A percentile compares a stretch with the other conserved stretches of the same genome.
phyloP scores from a whole-genome alignment of 2,329 filamentous ascomycete genomes.

The Curvularia spicifera region DNA sequence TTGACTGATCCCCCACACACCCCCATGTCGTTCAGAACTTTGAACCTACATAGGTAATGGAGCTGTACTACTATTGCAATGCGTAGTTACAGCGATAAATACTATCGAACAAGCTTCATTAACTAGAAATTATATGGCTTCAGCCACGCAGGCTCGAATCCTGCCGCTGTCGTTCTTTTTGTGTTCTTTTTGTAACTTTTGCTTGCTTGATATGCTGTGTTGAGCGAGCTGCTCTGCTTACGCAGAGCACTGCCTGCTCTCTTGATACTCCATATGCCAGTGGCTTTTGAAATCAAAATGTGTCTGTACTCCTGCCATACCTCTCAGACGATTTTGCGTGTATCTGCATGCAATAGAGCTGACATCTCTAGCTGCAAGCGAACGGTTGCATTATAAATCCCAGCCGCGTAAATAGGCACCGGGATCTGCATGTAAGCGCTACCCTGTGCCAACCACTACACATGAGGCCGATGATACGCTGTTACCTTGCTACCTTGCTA shows the following conservation, averaged over 20 bases:
- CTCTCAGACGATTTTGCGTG: background rate
- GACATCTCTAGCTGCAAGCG: background rate
- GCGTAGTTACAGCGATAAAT: background rate
- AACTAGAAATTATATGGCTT: conserved; percentile 2
- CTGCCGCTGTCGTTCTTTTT: conserved; percentile 3
- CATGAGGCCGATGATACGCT: background rate
- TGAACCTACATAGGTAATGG: background rate
- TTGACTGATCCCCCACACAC: too few relatives aligned
- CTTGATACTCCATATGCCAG: background rate
- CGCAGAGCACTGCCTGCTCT: background rate
- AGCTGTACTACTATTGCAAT: background rate
- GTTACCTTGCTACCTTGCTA: background rate
- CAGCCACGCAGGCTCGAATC: conserved; percentile 12
- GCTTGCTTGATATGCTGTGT: background rate
- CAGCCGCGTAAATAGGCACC: background rate
- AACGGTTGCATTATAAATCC: background rate
- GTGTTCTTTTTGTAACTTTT: background rate
- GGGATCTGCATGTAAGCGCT: background rate
- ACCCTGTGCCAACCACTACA: background rate
- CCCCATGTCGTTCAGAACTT: too few relatives aligned
- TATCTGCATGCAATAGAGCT: background rate
- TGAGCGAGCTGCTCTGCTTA: background rate
- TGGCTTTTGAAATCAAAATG: too few relatives aligned
- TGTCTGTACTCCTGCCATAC: too few relatives aligned
- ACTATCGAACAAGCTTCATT: background rate